Evolutionary conservation across 306 rosid genomes (phyloP).

Genomic region (Castanea crenata): DNA sequence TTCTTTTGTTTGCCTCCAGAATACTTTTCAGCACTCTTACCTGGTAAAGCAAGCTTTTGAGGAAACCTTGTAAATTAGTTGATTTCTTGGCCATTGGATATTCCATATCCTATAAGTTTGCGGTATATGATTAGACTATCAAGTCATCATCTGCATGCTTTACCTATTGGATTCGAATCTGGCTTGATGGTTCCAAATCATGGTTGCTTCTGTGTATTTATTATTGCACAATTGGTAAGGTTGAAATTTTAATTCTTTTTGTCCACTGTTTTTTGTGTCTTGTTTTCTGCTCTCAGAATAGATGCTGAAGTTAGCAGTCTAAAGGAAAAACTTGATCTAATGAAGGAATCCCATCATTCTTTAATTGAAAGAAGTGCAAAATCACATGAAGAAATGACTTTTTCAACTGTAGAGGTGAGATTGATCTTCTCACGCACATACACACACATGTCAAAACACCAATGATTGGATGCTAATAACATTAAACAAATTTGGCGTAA

Average conservation of each 20-base stretch:
- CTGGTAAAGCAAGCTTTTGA: neutral
- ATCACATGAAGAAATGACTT: conserved; percentile 26
- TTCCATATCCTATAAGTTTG: conserved; percentile 1
- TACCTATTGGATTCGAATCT: neutral
- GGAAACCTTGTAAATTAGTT: neutral
- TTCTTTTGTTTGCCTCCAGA: neutral
- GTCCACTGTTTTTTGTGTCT: conserved; percentile 24
- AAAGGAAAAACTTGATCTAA: conserved; percentile 61
- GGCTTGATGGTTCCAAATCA: conserved; percentile 10
- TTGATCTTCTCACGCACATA: neutral
- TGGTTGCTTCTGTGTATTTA: neutral
- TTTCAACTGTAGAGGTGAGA: conserved; percentile 44
- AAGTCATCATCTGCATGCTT: neutral
- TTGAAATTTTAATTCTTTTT: conserved; percentile 10
- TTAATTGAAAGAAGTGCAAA: conserved; percentile 30
- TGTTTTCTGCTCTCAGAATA: conserved; percentile 63
- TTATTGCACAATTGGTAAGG: conserved; percentile 5
- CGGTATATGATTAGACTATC: neutral
- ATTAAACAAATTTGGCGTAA: neutral
- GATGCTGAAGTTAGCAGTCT: conserved; percentile 68
- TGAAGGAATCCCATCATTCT: conserved; percentile 27
- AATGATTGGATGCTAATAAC: neutral
- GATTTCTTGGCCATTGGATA: neutral
- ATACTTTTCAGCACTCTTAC: neutral
- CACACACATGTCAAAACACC: neutral